Evolutionary conservation across 805 yeast species (phyloP).

Genomic region (Saccharomyces eubayanus): DNA sequence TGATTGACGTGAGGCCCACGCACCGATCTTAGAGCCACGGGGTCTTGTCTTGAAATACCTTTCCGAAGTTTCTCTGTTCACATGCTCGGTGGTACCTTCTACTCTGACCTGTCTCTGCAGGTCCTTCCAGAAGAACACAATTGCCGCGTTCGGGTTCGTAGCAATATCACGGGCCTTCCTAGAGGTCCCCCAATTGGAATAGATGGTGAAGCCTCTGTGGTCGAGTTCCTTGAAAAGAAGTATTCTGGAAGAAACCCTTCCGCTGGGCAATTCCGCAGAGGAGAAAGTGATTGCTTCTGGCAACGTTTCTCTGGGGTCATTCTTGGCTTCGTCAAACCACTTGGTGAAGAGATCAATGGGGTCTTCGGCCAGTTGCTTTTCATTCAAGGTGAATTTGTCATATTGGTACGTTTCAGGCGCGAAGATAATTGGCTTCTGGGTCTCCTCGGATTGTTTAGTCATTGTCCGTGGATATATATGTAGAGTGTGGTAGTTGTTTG

Average conservation of each 20-base stretch:
- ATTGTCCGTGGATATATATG: conserved; percentile 2
- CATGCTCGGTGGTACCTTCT: conserved; percentile 75
- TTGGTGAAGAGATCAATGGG: conserved; percentile 72
- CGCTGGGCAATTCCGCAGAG: conserved; percentile 81
- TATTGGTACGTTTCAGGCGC: conserved; percentile 89
- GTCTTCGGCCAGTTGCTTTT: conserved; percentile 41
- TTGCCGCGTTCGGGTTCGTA: conserved; percentile 70
- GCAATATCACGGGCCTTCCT: conserved; percentile 68
- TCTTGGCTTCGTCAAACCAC: conserved; percentile 78
- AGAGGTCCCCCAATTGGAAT: conserved; percentile 85
- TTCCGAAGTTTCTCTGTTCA: conserved; percentile 63
- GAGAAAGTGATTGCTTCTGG: conserved; percentile 87
- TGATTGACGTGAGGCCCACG: conserved; percentile 93
- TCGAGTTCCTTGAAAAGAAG: conserved; percentile 88
- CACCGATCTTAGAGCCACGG: conserved; percentile 87
- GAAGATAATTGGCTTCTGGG: conserved; percentile 37
- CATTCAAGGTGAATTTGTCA: conserved; percentile 54
- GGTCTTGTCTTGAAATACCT: conserved; percentile 83
- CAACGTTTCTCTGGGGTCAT: conserved; percentile 43
- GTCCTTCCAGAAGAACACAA: conserved; percentile 88
- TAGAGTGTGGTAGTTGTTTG: not conserved
- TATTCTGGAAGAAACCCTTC: conserved; percentile 78
- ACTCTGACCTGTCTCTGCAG: conserved; percentile 88
- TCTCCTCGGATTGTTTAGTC: conserved; percentile 17
- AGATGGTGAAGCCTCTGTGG: conserved; percentile 71